Evolutionary conservation across 1,284 basidiomycete genomes (phyloP).

Genomic region (Sanguinoderma infundibulare): DNA sequence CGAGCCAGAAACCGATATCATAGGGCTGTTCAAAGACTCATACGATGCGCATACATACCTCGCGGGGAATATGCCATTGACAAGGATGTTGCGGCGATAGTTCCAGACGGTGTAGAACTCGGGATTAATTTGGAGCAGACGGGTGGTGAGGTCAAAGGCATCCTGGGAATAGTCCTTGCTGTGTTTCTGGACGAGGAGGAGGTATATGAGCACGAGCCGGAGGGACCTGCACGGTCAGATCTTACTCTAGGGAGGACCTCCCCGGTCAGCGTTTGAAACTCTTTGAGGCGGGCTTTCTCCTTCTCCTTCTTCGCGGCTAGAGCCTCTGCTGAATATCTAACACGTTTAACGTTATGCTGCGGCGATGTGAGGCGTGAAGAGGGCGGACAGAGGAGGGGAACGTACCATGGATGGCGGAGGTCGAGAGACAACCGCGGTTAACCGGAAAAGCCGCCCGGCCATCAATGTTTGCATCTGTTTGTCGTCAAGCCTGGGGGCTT

Average conservation of each 20-base stretch:
- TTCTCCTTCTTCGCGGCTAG: conserved; percentile 67
- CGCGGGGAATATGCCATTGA: conserved; percentile 67
- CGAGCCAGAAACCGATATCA: not conserved
- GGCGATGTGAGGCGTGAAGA: not conserved
- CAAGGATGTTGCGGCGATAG: conserved; percentile 80
- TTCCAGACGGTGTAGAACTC: conserved; percentile 97
- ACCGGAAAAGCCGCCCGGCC: conserved; percentile 1
- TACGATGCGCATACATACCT: conserved; percentile 48
- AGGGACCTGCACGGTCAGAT: conserved; percentile 16
- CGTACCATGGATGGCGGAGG: conserved; percentile 16
- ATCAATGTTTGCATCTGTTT: too few species aligned
- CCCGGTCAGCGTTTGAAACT: conserved; percentile 73
- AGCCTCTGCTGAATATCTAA: conserved; percentile 65
- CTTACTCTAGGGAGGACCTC: conserved; percentile 71
- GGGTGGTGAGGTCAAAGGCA: conserved; percentile 77
- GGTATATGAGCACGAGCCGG: conserved; percentile 10
- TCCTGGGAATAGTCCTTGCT: conserved; percentile 66
- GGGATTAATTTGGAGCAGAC: conserved; percentile 79
- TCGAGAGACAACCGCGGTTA: conserved; percentile 9
- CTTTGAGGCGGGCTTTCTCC: conserved; percentile 76
- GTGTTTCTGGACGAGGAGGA: conserved; percentile 61
- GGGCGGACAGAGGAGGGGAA: not conserved
- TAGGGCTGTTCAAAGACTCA: not conserved
- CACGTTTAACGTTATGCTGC: conserved; percentile 83
- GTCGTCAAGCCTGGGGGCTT: too few species aligned